Percentiles rank a stretch among this genome's conserved stretches.
phyloP scores from a whole-genome alignment of 805 yeast species.

The Ogataea trehalophila region DNA sequence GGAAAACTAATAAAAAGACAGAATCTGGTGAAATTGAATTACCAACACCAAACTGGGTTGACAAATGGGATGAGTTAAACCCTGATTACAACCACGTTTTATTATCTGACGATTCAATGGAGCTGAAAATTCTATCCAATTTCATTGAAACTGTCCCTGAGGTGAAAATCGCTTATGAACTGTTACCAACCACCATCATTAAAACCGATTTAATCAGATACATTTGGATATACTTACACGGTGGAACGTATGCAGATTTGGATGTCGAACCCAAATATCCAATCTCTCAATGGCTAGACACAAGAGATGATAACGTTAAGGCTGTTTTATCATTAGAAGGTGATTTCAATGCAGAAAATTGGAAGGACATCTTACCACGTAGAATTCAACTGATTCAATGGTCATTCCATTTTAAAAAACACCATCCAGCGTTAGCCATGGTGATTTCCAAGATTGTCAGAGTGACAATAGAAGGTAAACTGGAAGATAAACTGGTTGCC shows the following conservation, averaged over 20 bases:
- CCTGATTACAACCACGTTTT: constrained; percentile 14
- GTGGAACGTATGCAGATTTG: constrained; percentile 51
- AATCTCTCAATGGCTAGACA: constrained; percentile 49
- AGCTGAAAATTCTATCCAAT: constrained; percentile 7
- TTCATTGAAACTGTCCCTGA: constrained; percentile 34
- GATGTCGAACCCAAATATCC: constrained; percentile 41
- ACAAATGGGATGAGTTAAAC: constrained; percentile 10
- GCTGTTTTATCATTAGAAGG: constrained; percentile 44
- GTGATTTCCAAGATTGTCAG: constrained; percentile 44
- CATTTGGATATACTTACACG: constrained; percentile 41
- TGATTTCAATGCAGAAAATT: constrained; percentile 40
- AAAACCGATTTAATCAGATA: constrained; percentile 49
- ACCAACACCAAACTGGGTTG: constrained; percentile 9
- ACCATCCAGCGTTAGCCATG: constrained; percentile 52
- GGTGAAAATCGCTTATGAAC: constrained; percentile 39
- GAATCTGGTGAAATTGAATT: constrained; percentile 3
- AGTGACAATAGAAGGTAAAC: constrained; percentile 35
- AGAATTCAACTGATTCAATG: constrained; percentile 51
- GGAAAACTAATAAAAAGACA: constrained; percentile 11
- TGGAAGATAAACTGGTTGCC: constrained; percentile 21
- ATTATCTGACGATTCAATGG: constrained; percentile 8
- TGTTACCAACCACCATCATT: constrained; percentile 42
- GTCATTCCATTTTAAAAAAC: constrained; percentile 47
- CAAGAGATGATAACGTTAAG: constrained; percentile 38
- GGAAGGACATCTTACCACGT: constrained; percentile 39